These are phyloP conservation scores for Escallonia rubra DNA, from an alignment of 129 eudicot genomes.

Conservation along the genomic window DNA sequence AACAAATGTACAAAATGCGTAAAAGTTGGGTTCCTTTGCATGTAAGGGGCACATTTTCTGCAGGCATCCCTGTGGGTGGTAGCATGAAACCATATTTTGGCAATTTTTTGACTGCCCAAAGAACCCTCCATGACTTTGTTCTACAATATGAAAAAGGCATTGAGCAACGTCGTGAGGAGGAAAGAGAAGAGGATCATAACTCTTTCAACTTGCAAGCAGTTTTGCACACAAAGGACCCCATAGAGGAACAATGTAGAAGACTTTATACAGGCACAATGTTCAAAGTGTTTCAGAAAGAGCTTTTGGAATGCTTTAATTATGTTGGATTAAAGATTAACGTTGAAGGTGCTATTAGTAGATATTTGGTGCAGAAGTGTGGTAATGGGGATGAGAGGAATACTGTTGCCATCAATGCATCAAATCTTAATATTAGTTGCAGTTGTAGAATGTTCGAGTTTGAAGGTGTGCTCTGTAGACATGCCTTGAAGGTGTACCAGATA, in stretches of 20 bases:
- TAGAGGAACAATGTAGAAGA: slow-evolving; percentile 74
- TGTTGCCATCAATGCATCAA: slow-evolving; percentile 72
- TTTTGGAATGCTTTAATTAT: slow-evolving; percentile 63
- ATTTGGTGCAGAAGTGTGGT: slow-evolving; percentile 67
- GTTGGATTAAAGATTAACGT: slow-evolving; percentile 66
- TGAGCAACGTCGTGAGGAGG: slow-evolving; percentile 73
- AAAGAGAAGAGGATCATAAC: slow-evolving; percentile 67
- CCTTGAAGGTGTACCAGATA: slow-evolving; percentile 68
- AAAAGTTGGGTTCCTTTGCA: slow-evolving; percentile 81
- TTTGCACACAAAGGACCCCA: slow-evolving; percentile 77
- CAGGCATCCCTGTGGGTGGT: slow-evolving; percentile 69
- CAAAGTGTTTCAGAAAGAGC: slow-evolving; percentile 79
- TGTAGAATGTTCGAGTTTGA: slow-evolving; percentile 87
- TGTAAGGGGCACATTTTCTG: slow-evolving; percentile 61
- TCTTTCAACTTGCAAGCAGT: slow-evolving; percentile 59
- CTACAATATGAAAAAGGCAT: slow-evolving; percentile 64
- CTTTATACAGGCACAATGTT: slow-evolving; percentile 61
- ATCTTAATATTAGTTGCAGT: slow-evolving; percentile 68
- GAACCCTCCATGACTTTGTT: slow-evolving; percentile 49
- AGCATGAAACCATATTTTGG: slow-evolving; percentile 57
- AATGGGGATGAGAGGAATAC: slow-evolving; percentile 73
- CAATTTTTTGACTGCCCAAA: slow-evolving; percentile 41
- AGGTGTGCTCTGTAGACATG: slow-evolving; percentile 78
- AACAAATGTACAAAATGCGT: slow-evolving; percentile 69
- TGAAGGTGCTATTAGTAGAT: slow-evolving; percentile 72